Conservation (phyloP, 352 stramenopile species). For the Pythium apleroticum region DNA sequence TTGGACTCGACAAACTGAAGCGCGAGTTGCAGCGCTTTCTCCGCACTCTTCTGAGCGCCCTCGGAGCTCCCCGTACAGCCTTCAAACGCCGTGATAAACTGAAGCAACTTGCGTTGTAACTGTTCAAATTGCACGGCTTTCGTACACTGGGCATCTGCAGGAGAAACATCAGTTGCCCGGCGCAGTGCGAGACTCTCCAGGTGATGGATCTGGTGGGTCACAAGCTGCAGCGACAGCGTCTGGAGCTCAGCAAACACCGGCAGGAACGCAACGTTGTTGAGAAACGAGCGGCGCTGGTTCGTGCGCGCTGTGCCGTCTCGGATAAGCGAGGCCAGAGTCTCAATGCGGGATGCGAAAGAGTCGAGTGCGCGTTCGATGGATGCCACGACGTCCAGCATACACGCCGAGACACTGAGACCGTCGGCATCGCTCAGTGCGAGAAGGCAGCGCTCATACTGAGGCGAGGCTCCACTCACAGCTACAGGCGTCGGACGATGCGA, state of each 20-base stretch:
- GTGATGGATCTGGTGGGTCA: conserved; percentile 55
- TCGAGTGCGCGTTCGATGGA: conserved; percentile 41
- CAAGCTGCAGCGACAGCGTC: conserved; percentile 37
- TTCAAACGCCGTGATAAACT: conserved; percentile 72
- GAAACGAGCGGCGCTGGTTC: conserved; percentile 60
- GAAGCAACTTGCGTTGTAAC: conserved; percentile 59
- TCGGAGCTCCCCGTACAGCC: conserved; percentile 47
- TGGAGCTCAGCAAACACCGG: conserved; percentile 48
- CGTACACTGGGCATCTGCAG: background rate
- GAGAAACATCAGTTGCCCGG: background rate
- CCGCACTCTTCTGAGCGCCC: conserved; percentile 45
- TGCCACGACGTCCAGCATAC: conserved; percentile 56
- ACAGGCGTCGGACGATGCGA: background rate
- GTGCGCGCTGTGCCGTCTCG: conserved; percentile 42
- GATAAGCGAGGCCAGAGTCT: conserved; percentile 38
- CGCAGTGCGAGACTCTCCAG: conserved; percentile 25
- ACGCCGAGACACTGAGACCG: conserved; percentile 58
- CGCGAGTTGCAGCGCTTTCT: conserved; percentile 57
- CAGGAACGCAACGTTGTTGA: conserved; percentile 50
- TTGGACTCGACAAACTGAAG: conserved; percentile 47
- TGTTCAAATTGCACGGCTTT: conserved; percentile 32
- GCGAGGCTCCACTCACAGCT: background rate
- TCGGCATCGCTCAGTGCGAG: conserved; percentile 53
- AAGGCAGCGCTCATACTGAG: conserved; percentile 20
- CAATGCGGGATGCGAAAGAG: conserved; percentile 36